These are phyloP conservation scores for Pyrenopolyporus hunteri DNA, from an alignment of 495 filamentous ascomycete species.

Conservation along the genomic window DNA sequence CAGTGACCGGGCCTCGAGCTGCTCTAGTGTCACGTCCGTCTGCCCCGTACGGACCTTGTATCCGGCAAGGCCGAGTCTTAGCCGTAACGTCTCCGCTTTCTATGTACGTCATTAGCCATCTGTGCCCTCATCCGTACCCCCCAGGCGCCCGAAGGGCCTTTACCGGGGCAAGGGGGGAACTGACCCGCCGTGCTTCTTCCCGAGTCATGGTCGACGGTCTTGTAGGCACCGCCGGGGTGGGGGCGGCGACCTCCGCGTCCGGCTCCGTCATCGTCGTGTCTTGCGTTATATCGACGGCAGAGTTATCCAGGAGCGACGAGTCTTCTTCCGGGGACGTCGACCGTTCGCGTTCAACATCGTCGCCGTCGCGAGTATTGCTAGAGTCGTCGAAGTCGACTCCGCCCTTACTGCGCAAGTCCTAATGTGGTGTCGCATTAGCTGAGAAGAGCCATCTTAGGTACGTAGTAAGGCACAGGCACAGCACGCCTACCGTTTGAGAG, in stretches of 20 bases:
- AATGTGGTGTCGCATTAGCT: conserved; percentile 6
- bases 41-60: conserved; percentile 62
- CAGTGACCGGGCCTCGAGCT: conserved; percentile 42
- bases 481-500: conserved; percentile 1
- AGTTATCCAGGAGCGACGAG: conserved; percentile 48
- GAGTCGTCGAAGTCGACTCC: background rate
- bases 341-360: conserved; percentile 15
- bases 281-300: conserved; percentile 45
- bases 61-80: conserved; percentile 56
- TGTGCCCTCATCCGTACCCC: background rate
- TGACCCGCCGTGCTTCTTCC: conserved; percentile 52
- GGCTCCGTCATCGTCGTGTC: conserved; percentile 49
- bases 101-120: conserved; percentile 26
- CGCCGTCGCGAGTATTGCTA: too few species aligned
- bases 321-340: conserved; percentile 41
- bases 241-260: conserved; percentile 33
- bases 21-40: conserved; percentile 55
- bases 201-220: conserved; percentile 42
- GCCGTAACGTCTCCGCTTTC: conserved; percentile 58
- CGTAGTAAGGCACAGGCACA: background rate
- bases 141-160: too few species aligned
- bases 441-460: background rate
- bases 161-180: too few species aligned
- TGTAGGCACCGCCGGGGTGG: conserved; percentile 10
- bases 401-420: conserved; percentile 6